A percentile compares a stretch with the other conserved stretches of the same genome.
These are phyloP conservation scores for Vairimorpha ceranae DNA, from an alignment of 371 early-diverging fungal species.

Conservation along the genomic window DNA sequence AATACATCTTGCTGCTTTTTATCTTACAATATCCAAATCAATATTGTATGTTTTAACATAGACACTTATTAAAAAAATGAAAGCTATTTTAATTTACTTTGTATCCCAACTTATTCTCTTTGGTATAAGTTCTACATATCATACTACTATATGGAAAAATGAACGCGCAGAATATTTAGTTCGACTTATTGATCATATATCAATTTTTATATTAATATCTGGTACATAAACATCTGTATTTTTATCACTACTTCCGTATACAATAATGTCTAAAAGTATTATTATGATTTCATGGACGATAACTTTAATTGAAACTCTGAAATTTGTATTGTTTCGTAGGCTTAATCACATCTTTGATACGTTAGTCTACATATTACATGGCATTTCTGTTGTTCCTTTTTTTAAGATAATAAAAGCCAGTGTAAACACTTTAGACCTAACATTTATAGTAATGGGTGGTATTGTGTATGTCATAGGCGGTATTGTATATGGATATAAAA, in stretches of 20 bases:
- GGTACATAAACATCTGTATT: conserved; percentile 62
- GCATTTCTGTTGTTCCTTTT: conserved; percentile 56
- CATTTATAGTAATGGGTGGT: conserved; percentile 57
- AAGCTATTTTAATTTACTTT: conserved; percentile 44
- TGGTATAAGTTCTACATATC: conserved; percentile 62
- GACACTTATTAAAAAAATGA: conserved; percentile 5
- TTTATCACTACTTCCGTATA: conserved; percentile 25
- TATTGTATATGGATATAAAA: conserved; percentile 57
- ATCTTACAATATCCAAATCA: conserved; percentile 21
- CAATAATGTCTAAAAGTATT: not conserved
- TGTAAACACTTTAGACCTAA: conserved; percentile 15
- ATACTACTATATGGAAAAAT: conserved; percentile 53
- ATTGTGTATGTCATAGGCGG: conserved; percentile 61
- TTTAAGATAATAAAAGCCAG: conserved; percentile 32
- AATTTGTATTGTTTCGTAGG: conserved; percentile 49
- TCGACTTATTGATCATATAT: conserved; percentile 60
- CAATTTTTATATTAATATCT: conserved; percentile 63
- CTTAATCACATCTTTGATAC: conserved; percentile 57
- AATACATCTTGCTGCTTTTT: conserved; percentile 60
- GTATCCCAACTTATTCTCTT: conserved; percentile 60
- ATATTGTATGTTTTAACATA: conserved; percentile 26
- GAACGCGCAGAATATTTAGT: conserved; percentile 38
- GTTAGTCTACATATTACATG: conserved; percentile 60
- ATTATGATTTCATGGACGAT: conserved; percentile 56
- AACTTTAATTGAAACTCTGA: conserved; percentile 55